Evolutionary conservation across 2,329 filamentous ascomycete genomes (phyloP).

Genomic region (Xenoacremonium recifei): DNA sequence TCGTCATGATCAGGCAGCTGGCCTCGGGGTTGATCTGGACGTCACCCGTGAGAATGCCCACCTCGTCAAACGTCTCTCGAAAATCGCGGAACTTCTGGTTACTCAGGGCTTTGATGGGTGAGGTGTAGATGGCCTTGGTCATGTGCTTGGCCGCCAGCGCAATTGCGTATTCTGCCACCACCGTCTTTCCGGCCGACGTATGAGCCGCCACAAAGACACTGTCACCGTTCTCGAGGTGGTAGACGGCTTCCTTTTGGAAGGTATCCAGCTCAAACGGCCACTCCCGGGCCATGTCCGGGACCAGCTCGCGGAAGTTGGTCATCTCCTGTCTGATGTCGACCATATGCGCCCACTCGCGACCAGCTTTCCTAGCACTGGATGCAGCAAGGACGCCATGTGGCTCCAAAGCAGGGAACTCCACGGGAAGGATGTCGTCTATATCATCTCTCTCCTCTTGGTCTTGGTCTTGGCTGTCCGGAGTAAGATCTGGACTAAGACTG

Average conservation of each 20-base stretch:
- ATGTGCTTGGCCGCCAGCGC: conserved; percentile 96
- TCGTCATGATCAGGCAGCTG: conserved; percentile 99
- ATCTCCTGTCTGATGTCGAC: conserved; percentile 93
- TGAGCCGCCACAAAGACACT: conserved; percentile 98
- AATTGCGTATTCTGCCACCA: conserved; percentile 97
- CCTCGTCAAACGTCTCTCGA: conserved; percentile 84
- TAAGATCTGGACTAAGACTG: conserved; percentile 19
- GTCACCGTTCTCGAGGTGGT: conserved; percentile 93
- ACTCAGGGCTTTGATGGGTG: conserved; percentile 95
- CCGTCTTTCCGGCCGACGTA: conserved; percentile 96
- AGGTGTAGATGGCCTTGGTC: conserved; percentile 99
- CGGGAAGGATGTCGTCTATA: conserved; percentile 83
- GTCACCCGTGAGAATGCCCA: conserved; percentile 94
- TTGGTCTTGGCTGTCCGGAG: conserved; percentile 35
- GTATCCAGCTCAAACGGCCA: conserved; percentile 98
- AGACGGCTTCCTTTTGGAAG: conserved; percentile 98
- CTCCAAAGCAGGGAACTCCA: conserved; percentile 90
- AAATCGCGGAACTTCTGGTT: conserved; percentile 99
- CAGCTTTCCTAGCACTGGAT: conserved; percentile 69
- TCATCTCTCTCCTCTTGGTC: conserved; percentile 56
- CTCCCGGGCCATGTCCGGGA: conserved; percentile 92
- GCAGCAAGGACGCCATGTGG: conserved; percentile 75
- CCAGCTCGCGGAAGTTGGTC: conserved; percentile 88
- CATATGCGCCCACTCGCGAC: conserved; percentile 96
- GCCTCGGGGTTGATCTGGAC: conserved; percentile 98